Percentiles rank a stretch among this genome's conserved stretches.
Evolutionary conservation across 371 early-diverging fungal species (phyloP).

Genomic region (Mortierella sp.): DNA sequence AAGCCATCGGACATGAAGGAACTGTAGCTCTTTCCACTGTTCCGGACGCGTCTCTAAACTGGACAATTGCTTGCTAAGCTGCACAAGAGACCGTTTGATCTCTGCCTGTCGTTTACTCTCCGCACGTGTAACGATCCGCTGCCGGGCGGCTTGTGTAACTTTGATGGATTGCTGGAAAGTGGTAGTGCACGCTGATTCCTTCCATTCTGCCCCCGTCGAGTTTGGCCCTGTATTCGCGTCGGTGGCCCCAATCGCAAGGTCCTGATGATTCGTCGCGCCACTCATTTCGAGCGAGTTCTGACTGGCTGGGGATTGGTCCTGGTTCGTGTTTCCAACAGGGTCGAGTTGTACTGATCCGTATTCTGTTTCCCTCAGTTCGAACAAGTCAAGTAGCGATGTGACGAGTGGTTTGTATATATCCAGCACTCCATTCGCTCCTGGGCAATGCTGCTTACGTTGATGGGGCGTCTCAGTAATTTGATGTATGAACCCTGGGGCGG

Average conservation of each 20-base stretch:
- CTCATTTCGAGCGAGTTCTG: too few species aligned
- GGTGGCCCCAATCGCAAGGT: too few species aligned
- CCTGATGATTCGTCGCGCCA: too few species aligned
- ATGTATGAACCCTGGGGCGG: not conserved
- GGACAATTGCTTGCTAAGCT: conserved; percentile 60
- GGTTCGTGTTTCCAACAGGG: too few species aligned
- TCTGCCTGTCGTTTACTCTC: conserved; percentile 33
- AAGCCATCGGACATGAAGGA: conserved; percentile 69
- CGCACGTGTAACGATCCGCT: conserved; percentile 29
- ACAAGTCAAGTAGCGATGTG: conserved; percentile 21
- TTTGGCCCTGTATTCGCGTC: too few species aligned
- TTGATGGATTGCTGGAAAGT: not conserved
- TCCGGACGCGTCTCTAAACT: conserved; percentile 68
- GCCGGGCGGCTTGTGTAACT: conserved; percentile 7
- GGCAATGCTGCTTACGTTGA: conserved; percentile 12
- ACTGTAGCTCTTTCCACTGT: conserved; percentile 75
- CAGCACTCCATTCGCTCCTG: conserved; percentile 17
- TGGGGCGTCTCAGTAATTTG: not conserved
- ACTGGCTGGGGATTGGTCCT: too few species aligned
- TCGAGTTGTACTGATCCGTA: too few species aligned
- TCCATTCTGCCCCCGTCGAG: too few species aligned
- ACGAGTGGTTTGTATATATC: conserved; percentile 35
- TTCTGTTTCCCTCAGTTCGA: conserved; percentile 11
- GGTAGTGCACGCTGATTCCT: not conserved
- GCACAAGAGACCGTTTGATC: conserved; percentile 32